Conservation (phyloP, 129 eudicot species). For the Helichrysum umbraculigerum region DNA sequence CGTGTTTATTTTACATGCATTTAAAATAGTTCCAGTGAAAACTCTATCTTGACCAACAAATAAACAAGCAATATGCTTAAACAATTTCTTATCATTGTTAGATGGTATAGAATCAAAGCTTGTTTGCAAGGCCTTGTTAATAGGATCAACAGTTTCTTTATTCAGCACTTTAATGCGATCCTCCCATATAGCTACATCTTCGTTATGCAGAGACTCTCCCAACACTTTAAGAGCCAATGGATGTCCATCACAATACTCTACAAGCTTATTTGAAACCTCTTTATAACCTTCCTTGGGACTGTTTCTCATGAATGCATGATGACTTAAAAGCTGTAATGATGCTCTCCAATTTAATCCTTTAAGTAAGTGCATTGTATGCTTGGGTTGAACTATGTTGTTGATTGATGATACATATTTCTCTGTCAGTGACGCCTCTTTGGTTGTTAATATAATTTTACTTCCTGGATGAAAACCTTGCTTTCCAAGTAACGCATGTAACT, state of each 20-base stretch:
- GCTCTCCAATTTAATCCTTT: no score
- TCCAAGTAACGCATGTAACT: no score
- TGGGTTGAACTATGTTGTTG: no score
- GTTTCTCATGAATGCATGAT: neutral
- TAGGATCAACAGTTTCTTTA: neutral
- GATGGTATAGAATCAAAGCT: neutral
- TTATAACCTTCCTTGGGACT: neutral
- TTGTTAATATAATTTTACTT: no score
- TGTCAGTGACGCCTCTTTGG: no score
- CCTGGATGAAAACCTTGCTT: no score
- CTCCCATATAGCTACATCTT: neutral
- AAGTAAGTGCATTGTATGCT: no score
- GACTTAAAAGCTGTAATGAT: neutral
- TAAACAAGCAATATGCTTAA: neutral
- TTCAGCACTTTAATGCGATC: neutral
- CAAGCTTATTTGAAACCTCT: neutral
- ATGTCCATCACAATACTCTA: neutral
- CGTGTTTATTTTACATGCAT: no score
- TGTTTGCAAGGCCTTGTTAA: neutral
- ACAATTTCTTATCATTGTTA: neutral
- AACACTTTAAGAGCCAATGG: neutral
- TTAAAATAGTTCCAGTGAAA: no score
- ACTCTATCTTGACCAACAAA: no score
- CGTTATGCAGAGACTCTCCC: neutral
- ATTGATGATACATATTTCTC: no score